Percentiles rank a stretch among this genome's conserved stretches.
Evolutionary conservation across 441 rosid species (phyloP).

Genomic region (Erodium texanum): DNA sequence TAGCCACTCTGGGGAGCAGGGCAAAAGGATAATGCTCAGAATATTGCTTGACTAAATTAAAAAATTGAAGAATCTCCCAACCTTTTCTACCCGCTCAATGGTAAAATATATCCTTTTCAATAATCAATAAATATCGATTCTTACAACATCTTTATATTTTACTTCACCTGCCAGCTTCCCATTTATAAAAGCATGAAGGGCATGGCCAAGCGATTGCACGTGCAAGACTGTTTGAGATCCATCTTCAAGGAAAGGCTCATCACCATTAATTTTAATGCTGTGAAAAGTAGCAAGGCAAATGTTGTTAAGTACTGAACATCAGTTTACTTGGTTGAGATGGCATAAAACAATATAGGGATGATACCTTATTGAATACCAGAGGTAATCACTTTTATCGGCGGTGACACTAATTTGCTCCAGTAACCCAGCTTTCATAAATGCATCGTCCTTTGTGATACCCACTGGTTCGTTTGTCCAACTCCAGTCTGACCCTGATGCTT

Average conservation of each 20-base stretch:
- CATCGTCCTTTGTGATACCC: conserved; percentile 62
- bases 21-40: not conserved
- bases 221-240: conserved; percentile 73
- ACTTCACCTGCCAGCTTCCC: conserved; percentile 66
- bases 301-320: not conserved
- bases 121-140: not conserved
- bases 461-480: conserved; percentile 74
- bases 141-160: conserved; percentile 3
- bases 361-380: conserved; percentile 90
- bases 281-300: conserved; percentile 17
- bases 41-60: not conserved
- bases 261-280: conserved; percentile 48
- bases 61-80: not conserved
- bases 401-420: conserved; percentile 84
- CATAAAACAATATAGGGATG: not conserved
- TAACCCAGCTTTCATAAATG: conserved; percentile 58
- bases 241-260: conserved; percentile 49
- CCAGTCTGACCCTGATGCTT: conserved; percentile 47
- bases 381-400: conserved; percentile 73
- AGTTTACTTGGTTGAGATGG: conserved; percentile 2
- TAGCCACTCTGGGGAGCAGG: not conserved
- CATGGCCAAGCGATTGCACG: conserved; percentile 81
- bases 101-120: not conserved
- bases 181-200: conserved; percentile 70
- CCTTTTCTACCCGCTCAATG: not conserved